These are phyloP conservation scores for Mycena amicta DNA, from an alignment of 768 basidiomycete genomes.

Conservation along the genomic window DNA sequence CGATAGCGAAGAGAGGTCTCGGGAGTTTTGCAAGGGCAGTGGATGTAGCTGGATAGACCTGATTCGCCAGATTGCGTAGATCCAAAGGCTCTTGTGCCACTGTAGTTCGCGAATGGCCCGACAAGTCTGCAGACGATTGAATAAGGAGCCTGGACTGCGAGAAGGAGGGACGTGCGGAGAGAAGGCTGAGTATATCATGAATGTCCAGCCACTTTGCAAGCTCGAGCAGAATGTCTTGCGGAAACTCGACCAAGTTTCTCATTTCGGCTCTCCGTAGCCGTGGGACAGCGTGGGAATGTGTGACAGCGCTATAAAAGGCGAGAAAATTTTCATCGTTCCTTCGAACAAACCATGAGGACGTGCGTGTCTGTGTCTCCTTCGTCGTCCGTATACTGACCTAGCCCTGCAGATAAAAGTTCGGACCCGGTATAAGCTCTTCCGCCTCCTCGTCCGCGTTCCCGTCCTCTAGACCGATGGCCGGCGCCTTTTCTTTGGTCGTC, in stretches of 20 bases:
- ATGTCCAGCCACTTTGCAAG: background rate
- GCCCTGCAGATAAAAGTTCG: constrained; percentile 73
- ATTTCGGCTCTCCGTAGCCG: background rate
- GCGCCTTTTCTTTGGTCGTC: constrained; percentile 25
- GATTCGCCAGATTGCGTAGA: background rate
- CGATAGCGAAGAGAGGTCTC: background rate
- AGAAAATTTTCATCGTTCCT: constrained; percentile 16
- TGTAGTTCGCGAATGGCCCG: background rate
- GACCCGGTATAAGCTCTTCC: constrained; percentile 78
- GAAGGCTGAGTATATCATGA: background rate
- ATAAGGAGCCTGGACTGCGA: background rate
- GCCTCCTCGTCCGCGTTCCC: constrained; percentile 95
- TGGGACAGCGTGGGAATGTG: background rate
- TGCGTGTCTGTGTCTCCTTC: background rate
- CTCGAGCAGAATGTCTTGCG: background rate
- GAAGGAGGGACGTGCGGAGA: background rate
- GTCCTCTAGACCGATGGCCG: constrained; percentile 65
- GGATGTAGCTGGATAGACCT: background rate
- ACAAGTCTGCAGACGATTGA: background rate
- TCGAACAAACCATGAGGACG: constrained; percentile 81
- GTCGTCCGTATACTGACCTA: constrained; percentile 5
- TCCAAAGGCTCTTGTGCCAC: background rate
- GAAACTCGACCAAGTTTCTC: background rate
- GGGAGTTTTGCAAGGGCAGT: background rate
- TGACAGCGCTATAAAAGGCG: background rate